A percentile compares a stretch with the other conserved stretches of the same genome.
Conservation (phyloP, 129 eudicot genomes). For the Flaveria ramosissima region DNA sequence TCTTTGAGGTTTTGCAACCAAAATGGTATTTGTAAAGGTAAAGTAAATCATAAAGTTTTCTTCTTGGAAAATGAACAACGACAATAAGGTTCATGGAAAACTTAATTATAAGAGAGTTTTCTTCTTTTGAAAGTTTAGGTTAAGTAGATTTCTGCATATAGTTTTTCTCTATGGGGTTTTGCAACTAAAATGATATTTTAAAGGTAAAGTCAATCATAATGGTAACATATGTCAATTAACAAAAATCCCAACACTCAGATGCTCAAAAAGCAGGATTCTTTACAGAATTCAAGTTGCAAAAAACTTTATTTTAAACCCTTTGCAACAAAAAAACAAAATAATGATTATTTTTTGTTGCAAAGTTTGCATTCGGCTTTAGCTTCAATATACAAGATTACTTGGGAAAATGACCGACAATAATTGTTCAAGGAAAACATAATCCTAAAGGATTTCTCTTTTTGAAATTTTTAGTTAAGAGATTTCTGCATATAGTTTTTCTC, state of each 20-base stretch:
- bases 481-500: too few relatives aligned
- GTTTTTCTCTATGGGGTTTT: too few relatives aligned
- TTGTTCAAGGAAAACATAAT: neutral
- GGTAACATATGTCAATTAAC: neutral
- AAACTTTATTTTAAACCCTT: neutral
- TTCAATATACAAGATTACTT: neutral
- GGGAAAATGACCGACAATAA: neutral
- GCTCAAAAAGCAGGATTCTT: neutral
- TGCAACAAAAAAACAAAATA: slow-evolving; percentile 22
- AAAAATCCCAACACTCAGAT: neutral
- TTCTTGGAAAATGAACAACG: neutral
- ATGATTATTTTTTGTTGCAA: neutral
- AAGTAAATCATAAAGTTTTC: too few relatives aligned
- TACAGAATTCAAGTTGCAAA: neutral
- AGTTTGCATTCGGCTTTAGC: neutral
- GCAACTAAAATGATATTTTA: too few relatives aligned
- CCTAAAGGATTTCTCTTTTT: neutral
- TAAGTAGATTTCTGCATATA: too few relatives aligned
- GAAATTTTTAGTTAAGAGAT: too few relatives aligned
- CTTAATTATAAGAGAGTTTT: neutral
- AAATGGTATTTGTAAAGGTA: too few relatives aligned
- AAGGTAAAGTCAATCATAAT: neutral
- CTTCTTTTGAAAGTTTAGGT: too few relatives aligned
- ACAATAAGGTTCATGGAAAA: neutral
- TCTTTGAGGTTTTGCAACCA: too few relatives aligned